A percentile compares a stretch with the other conserved stretches of the same genome.
phyloP scores from a whole-genome alignment of 2,329 filamentous ascomycete genomes.

The Aspergillus phoenicis region DNA sequence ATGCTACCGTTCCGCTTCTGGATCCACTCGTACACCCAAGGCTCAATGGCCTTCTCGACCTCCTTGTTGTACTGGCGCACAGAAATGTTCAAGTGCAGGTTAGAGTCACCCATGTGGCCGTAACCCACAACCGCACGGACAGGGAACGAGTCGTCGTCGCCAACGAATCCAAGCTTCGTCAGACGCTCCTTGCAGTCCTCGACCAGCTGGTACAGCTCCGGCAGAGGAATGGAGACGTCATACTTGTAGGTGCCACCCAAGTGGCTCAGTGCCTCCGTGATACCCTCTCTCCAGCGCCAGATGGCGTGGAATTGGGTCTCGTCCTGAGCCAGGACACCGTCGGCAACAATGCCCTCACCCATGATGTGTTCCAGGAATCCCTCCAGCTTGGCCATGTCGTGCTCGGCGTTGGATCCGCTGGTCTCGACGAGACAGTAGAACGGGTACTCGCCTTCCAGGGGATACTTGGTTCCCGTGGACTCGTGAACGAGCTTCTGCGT shows the following conservation, averaged over 20 bases:
- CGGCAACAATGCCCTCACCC: conserved; percentile 79
- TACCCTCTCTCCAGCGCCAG: conserved; percentile 92
- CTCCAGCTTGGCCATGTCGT: conserved; percentile 90
- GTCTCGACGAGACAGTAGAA: conserved; percentile 99
- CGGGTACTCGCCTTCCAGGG: conserved; percentile 79
- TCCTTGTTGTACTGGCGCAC: conserved; percentile 80
- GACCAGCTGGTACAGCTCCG: conserved; percentile 84
- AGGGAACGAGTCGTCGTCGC: conserved; percentile 72
- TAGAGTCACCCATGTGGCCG: conserved; percentile 96
- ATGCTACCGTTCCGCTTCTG: conserved; percentile 85
- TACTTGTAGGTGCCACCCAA: conserved; percentile 98
- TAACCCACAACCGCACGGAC: conserved; percentile 93
- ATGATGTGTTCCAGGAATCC: conserved; percentile 90
- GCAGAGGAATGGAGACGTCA: conserved; percentile 89
- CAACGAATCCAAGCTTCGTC: conserved; percentile 72
- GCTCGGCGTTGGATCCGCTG: conserved; percentile 88
- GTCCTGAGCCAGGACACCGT: conserved; percentile 90
- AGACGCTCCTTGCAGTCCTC: conserved; percentile 79
- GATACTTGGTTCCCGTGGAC: conserved; percentile 75
- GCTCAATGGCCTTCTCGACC: conserved; percentile 86
- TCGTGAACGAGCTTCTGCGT: conserved; percentile 76
- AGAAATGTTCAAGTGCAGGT: conserved; percentile 89
- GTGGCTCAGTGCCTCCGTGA: conserved; percentile 85
- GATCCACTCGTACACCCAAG: conserved; percentile 98
- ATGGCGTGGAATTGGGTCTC: conserved; percentile 84